A percentile compares a stretch with the other conserved stretches of the same genome.
Evolutionary conservation across 345 rosid species (phyloP).

Genomic region (Cardamine chenopodiifolia): DNA sequence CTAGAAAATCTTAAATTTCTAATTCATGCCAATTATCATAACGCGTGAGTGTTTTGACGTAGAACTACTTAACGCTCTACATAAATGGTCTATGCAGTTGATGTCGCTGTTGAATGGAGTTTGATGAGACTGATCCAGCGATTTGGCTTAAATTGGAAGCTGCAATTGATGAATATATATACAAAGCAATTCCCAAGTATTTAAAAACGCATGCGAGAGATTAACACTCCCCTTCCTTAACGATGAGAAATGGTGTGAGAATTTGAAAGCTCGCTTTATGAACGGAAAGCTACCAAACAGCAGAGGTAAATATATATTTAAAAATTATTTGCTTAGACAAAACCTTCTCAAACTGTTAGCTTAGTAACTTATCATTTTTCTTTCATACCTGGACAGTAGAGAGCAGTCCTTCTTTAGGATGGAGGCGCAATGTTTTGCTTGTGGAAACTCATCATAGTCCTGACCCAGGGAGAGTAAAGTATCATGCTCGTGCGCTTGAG

Average conservation of each 20-base stretch:
- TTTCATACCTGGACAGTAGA: slow-evolving; percentile 50
- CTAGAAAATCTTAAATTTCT: neutral
- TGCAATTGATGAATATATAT: slow-evolving; percentile 78
- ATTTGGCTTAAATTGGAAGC: slow-evolving; percentile 91
- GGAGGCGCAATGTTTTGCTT: slow-evolving; percentile 93
- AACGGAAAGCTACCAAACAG: slow-evolving; percentile 41
- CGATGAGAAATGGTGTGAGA: slow-evolving; percentile 72
- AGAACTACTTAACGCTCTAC: slow-evolving; percentile 7
- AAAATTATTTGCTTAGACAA: slow-evolving; percentile 19
- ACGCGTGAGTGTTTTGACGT: neutral
- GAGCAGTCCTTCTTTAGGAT: slow-evolving; percentile 76
- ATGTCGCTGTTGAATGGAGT: slow-evolving; percentile 97
- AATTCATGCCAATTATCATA: neutral
- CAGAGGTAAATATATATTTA: slow-evolving; percentile 33
- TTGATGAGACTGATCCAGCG: slow-evolving; percentile 99
- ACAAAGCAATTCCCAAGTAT: slow-evolving; percentile 64
- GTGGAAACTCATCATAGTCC: slow-evolving; percentile 94
- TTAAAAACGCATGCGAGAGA: slow-evolving; percentile 75
- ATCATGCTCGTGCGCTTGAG: slow-evolving; percentile 93
- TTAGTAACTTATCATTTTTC: slow-evolving; percentile 30
- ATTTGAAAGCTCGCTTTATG: slow-evolving; percentile 50
- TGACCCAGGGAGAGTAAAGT: slow-evolving; percentile 72
- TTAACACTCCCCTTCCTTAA: slow-evolving; percentile 73
- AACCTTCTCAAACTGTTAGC: slow-evolving; percentile 28
- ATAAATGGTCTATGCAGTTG: slow-evolving; percentile 57